Conservation (phyloP, 371 early-diverging fungal genomes). For the Syncephalastrum sp. region DNA sequence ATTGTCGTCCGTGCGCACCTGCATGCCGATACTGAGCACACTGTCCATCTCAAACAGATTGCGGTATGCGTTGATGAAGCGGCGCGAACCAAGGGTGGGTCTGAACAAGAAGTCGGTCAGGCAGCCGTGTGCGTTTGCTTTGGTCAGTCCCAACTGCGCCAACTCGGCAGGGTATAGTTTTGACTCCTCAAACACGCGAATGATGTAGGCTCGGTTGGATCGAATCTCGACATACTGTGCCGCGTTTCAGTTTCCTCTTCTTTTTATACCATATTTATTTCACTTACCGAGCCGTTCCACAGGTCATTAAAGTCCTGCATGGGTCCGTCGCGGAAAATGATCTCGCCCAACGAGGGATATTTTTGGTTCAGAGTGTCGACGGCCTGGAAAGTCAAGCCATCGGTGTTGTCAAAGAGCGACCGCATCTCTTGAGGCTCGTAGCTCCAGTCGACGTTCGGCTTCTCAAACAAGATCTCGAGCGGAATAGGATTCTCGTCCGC, state of each 20-base stretch:
- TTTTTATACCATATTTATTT: background rate
- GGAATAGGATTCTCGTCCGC: constrained; percentile 30
- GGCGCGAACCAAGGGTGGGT: constrained; percentile 31
- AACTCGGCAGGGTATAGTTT: constrained; percentile 21
- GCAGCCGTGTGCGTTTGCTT: constrained; percentile 34
- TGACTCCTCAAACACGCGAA: constrained; percentile 32
- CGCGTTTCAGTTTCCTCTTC: background rate
- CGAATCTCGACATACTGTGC: constrained; percentile 25
- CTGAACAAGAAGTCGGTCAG: constrained; percentile 34
- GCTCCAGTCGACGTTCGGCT: constrained; percentile 34
- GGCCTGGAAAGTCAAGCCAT: constrained; percentile 15
- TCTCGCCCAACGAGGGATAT: constrained; percentile 17
- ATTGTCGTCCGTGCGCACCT: constrained; percentile 36
- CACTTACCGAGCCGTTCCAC: constrained; percentile 33
- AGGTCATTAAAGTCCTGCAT: constrained; percentile 25
- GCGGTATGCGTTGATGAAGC: constrained; percentile 29
- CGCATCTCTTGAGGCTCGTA: constrained; percentile 22
- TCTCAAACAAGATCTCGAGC: constrained; percentile 31
- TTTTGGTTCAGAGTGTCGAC: constrained; percentile 33
- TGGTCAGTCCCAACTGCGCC: constrained; percentile 22
- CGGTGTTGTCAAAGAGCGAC: constrained; percentile 15
- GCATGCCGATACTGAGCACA: constrained; percentile 36
- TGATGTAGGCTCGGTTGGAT: constrained; percentile 35
- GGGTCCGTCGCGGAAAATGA: constrained; percentile 31
- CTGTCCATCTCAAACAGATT: constrained; percentile 30